Percentiles rank a stretch among this genome's conserved stretches.
These are phyloP conservation scores for Flagelloscypha sp. DNA, from an alignment of 768 basidiomycete genomes.

Conservation along the genomic window DNA sequence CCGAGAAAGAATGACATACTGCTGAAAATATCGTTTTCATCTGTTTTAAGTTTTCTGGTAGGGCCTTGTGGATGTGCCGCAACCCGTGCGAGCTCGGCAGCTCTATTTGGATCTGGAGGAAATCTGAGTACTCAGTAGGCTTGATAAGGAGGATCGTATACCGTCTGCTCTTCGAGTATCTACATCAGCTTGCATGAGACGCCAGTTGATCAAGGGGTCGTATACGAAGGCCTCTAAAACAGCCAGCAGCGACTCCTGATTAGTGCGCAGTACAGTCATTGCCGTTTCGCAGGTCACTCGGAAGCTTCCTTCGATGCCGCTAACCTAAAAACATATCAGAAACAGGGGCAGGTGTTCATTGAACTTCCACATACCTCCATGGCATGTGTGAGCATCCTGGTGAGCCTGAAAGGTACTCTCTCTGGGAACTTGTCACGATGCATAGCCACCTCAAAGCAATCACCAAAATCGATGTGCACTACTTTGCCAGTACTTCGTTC, in stretches of 20 bases:
- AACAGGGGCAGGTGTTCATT: background rate
- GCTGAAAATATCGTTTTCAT: slow-evolving; percentile 91
- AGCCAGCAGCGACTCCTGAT: slow-evolving; percentile 98
- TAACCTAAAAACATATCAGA: slow-evolving; percentile 55
- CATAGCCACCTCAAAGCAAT: slow-evolving; percentile 98
- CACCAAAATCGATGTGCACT: slow-evolving; percentile 95
- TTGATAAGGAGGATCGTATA: slow-evolving; percentile 15
- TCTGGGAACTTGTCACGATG: slow-evolving; percentile 98
- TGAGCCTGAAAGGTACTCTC: slow-evolving; percentile 95
- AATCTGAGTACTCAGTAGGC: slow-evolving; percentile 4
- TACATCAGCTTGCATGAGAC: slow-evolving; percentile 78
- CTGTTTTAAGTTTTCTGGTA: slow-evolving; percentile 74
- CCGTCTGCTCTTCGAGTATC: slow-evolving; percentile 67
- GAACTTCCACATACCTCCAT: slow-evolving; percentile 71
- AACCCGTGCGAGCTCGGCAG: slow-evolving; percentile 55
- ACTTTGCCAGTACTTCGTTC: slow-evolving; percentile 90
- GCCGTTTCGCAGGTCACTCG: slow-evolving; percentile 92
- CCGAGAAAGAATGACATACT: slow-evolving; percentile 36
- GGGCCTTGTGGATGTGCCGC: slow-evolving; percentile 74
- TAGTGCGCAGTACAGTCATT: slow-evolving; percentile 94
- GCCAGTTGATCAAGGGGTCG: slow-evolving; percentile 96
- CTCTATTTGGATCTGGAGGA: slow-evolving; percentile 37
- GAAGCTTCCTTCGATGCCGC: slow-evolving; percentile 97
- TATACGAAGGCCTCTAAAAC: slow-evolving; percentile 98
- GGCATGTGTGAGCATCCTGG: slow-evolving; percentile 96